phyloP scores from a whole-genome alignment of 2,329 filamentous ascomycete species.

The Arachnomyces sp. region DNA sequence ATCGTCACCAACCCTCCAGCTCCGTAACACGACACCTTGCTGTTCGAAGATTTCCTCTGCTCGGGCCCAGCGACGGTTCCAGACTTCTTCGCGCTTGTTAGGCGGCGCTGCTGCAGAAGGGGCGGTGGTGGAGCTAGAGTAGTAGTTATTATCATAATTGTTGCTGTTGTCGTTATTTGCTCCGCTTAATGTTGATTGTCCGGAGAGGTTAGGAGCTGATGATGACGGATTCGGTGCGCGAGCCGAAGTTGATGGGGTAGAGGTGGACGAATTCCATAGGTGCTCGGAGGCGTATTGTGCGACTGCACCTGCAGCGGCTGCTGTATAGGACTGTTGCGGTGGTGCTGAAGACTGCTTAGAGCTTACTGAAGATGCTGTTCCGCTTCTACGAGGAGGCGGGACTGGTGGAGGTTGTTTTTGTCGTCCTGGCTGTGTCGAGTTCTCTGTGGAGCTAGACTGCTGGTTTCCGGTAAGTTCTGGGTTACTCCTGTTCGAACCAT shows the following conservation, averaged over 20 bases:
- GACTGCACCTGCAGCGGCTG: not conserved
- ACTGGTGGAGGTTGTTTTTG: conserved; percentile 17
- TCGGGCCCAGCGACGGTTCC: conserved; percentile 41
- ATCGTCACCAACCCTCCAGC: conserved; percentile 41
- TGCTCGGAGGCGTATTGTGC: conserved; percentile 14
- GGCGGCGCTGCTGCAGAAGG: no score
- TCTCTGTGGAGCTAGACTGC: conserved; percentile 6
- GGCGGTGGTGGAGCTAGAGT: conserved; percentile 4
- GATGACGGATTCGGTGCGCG: conserved; percentile 18
- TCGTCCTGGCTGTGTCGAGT: conserved; percentile 17
- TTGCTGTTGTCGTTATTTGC: conserved; percentile 10
- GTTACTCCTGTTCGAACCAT: conserved; percentile 6
- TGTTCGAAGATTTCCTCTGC: conserved; percentile 36
- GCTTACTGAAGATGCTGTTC: conserved; percentile 19
- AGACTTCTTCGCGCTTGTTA: conserved; percentile 43
- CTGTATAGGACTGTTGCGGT: conserved; percentile 13
- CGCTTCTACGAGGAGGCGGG: conserved; percentile 17
- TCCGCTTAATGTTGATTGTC: conserved; percentile 14
- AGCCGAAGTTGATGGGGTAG: conserved; percentile 22
- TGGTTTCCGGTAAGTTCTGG: conserved; percentile 1
- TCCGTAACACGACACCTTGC: conserved; percentile 36
- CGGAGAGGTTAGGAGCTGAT: conserved; percentile 13
- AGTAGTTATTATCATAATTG: conserved; percentile 10
- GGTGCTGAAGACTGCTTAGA: conserved; percentile 6
- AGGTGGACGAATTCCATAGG: conserved; percentile 6